These are phyloP conservation scores for Melanomma pulvis-pyrius DNA, from an alignment of 495 filamentous ascomycete genomes.

Conservation along the genomic window DNA sequence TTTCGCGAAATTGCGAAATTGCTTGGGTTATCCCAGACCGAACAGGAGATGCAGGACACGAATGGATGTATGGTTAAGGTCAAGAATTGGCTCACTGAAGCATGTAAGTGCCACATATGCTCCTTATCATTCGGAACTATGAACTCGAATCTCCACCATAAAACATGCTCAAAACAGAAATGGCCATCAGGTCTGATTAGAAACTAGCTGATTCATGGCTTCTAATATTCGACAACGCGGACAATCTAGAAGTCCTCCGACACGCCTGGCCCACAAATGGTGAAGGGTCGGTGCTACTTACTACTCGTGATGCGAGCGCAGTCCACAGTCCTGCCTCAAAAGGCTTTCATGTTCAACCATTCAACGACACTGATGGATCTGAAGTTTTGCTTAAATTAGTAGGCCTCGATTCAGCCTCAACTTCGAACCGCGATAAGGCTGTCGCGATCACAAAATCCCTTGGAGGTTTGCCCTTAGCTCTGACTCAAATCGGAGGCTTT, in stretches of 20 bases:
- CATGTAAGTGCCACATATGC: constrained; percentile 19
- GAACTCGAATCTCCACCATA: background rate
- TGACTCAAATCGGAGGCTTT: constrained; percentile 41
- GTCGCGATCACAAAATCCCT: constrained; percentile 29
- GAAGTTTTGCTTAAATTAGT: constrained; percentile 26
- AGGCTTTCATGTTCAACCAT: constrained; percentile 26
- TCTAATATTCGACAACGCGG: constrained; percentile 36
- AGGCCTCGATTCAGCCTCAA: constrained; percentile 17
- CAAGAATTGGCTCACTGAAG: constrained; percentile 32
- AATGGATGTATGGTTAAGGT: constrained; percentile 21
- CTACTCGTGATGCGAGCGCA: constrained; percentile 29
- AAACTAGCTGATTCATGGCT: constrained; percentile 13
- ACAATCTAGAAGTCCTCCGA: constrained; percentile 27
- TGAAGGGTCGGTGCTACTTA: constrained; percentile 30
- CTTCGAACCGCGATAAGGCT: constrained; percentile 1
- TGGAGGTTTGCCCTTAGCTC: constrained; percentile 39
- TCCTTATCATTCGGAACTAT: background rate
- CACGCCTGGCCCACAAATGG: constrained; percentile 29
- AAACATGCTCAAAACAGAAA: background rate
- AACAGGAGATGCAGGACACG: constrained; percentile 30
- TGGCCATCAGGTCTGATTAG: background rate
- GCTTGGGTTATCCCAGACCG: constrained; percentile 7
- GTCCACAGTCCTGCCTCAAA: constrained; percentile 20
- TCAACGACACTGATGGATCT: constrained; percentile 20
- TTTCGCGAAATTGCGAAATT: constrained; percentile 26